Conservation (phyloP, 805 yeast species). For the Candida yuanshanica region DNA sequence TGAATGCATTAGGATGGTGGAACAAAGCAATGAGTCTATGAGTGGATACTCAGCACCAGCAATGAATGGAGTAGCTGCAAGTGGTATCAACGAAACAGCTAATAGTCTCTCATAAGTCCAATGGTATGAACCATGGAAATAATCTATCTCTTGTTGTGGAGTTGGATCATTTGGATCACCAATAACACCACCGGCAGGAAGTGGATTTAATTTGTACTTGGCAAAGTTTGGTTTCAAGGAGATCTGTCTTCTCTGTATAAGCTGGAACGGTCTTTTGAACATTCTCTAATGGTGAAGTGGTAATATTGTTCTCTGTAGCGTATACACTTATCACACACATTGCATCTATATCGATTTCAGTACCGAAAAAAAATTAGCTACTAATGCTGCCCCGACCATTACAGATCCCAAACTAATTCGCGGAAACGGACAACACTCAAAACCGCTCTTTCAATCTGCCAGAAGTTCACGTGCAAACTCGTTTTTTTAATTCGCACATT, state of each 20-base stretch:
- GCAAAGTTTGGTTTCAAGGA: slow-evolving; percentile 24
- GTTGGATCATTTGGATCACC: slow-evolving; percentile 73
- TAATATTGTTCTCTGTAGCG: no score
- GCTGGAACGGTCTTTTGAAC: slow-evolving; percentile 1
- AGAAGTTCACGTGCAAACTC: not conserved
- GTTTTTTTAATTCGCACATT: slow-evolving; percentile 16
- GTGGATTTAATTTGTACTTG: slow-evolving; percentile 44
- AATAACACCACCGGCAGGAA: slow-evolving; percentile 68
- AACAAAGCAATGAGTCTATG: slow-evolving; percentile 51
- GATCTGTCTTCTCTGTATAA: slow-evolving; percentile 4
- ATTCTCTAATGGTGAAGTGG: not conserved
- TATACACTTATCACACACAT: no score
- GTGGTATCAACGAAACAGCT: slow-evolving; percentile 57
- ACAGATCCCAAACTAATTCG: not conserved
- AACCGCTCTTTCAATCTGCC: slow-evolving; percentile 2
- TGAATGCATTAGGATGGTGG: slow-evolving; percentile 55
- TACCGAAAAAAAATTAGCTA: no score
- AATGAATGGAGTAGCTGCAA: slow-evolving; percentile 54
- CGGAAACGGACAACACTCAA: no score
- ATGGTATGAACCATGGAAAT: slow-evolving; percentile 63
- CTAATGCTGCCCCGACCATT: not conserved
- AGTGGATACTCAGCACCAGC: slow-evolving; percentile 43
- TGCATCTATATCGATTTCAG: no score
- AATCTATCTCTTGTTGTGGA: slow-evolving; percentile 50
- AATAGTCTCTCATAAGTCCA: slow-evolving; percentile 68